phyloP scores from a whole-genome alignment of 768 basidiomycete genomes.

The Rhizopogon sp. region DNA sequence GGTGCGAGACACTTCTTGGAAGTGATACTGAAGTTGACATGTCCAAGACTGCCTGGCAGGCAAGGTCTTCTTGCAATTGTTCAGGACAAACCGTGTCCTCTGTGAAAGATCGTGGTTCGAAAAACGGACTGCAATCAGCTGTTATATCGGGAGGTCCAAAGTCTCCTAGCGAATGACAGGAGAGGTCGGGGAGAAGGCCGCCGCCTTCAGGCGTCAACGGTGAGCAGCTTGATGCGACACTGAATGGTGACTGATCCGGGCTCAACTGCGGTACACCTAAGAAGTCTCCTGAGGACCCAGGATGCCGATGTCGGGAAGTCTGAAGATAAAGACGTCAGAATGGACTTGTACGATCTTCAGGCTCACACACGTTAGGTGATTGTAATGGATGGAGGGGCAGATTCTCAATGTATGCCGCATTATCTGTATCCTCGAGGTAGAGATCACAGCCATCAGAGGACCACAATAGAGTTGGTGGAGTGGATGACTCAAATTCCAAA shows the following conservation, averaged over 20 bases:
- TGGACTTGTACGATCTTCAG: neutral
- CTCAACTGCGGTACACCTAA: slow-evolving; percentile 12
- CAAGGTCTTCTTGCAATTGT: slow-evolving; percentile 16
- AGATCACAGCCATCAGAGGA: neutral
- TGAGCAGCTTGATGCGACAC: slow-evolving; percentile 17
- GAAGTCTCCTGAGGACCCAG: neutral
- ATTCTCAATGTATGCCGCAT: neutral
- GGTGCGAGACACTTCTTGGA: neutral
- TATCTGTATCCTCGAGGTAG: neutral
- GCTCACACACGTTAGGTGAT: neutral
- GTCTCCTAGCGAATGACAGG: neutral
- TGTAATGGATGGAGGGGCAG: too few species aligned
- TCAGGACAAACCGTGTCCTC: neutral
- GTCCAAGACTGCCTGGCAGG: neutral
- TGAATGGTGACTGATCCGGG: slow-evolving; percentile 19
- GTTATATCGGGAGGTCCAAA: neutral
- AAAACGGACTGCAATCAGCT: neutral
- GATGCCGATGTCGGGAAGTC: neutral
- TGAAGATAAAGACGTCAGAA: neutral
- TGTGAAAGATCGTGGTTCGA: neutral
- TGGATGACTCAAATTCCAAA: neutral
- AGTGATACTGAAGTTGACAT: neutral
- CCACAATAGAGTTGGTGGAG: neutral
- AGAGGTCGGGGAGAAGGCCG: neutral
- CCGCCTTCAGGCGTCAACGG: slow-evolving; percentile 13